Conservation (phyloP, 2,329 filamentous ascomycete genomes). For the Aspergillus awamori region DNA sequence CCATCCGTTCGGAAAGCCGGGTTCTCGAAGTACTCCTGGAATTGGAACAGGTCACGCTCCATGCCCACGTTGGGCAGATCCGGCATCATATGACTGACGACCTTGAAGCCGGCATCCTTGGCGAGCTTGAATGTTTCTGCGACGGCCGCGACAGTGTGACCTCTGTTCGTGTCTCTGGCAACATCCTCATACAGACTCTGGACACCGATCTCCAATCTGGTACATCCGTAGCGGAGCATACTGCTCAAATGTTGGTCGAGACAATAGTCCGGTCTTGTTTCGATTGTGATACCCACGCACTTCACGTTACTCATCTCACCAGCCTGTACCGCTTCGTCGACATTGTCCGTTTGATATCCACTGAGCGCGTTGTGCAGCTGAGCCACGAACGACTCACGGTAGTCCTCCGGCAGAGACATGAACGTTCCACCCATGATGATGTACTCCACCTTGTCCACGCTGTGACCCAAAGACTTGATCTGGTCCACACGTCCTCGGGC, state of each 20-base stretch:
- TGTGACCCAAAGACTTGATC: constrained; percentile 92
- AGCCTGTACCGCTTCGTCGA: constrained; percentile 92
- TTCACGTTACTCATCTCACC: constrained; percentile 97
- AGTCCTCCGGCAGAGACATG: constrained; percentile 90
- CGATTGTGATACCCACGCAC: constrained; percentile 97
- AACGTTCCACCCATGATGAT: constrained; percentile 99
- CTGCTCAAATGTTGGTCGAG: constrained; percentile 90
- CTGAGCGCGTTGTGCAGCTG: constrained; percentile 96
- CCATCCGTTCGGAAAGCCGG: constrained; percentile 95
- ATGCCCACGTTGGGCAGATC: constrained; percentile 97
- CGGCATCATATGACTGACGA: constrained; percentile 99
- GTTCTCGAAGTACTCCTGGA: constrained; percentile 96
- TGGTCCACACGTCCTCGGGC: constrained; percentile 94
- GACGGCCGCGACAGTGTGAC: constrained; percentile 92
- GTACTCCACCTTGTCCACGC: constrained; percentile 98
- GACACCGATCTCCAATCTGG: constrained; percentile 88
- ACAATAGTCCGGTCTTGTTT: constrained; percentile 96
- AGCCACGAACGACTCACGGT: constrained; percentile 90
- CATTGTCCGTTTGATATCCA: constrained; percentile 89
- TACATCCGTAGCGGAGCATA: constrained; percentile 98
- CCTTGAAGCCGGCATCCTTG: constrained; percentile 98
- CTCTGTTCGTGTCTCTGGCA: constrained; percentile 94
- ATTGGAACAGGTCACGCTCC: constrained; percentile 96
- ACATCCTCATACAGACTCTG: constrained; percentile 98
- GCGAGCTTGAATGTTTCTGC: constrained; percentile 96